Conservation (phyloP, 2,329 filamentous ascomycete species). For the Rachicladosporium sp. region DNA sequence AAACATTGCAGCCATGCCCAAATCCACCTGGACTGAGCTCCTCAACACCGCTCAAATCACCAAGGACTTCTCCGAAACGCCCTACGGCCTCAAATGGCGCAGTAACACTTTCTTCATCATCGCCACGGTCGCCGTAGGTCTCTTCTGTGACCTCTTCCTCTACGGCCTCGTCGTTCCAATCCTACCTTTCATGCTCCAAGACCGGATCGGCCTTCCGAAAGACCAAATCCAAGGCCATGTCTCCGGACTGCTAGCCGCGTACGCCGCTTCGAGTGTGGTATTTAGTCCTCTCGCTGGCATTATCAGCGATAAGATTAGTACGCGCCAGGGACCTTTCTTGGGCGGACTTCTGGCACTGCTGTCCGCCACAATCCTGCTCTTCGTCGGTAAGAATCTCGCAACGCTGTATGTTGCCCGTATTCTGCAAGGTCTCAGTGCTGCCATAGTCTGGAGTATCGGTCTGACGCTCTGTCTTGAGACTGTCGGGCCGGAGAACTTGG, state of each 20-base stretch:
- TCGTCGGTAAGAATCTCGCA: constrained; percentile 36
- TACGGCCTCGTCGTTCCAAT: constrained; percentile 49
- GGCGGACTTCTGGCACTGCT: constrained; percentile 41
- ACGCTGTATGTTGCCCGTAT: constrained; percentile 41
- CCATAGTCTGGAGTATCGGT: constrained; percentile 48
- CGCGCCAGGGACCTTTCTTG: constrained; percentile 47
- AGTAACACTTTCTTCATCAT: constrained; percentile 48
- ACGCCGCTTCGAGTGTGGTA: constrained; percentile 41
- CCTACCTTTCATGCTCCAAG: constrained; percentile 44
- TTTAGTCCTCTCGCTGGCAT: constrained; percentile 42
- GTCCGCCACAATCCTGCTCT: constrained; percentile 43
- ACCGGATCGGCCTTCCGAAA: constrained; percentile 37
- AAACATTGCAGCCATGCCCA: too few species aligned
- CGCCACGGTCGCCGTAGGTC: constrained; percentile 41
- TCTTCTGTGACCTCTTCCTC: constrained; percentile 48
- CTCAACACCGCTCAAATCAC: constrained; percentile 24
- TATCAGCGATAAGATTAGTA: constrained; percentile 41
- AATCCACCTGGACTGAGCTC: constrained; percentile 1
- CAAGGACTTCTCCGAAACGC: constrained; percentile 21
- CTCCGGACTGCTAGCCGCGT: constrained; percentile 42
- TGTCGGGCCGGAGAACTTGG: constrained; percentile 43
- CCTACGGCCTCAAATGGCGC: constrained; percentile 38
- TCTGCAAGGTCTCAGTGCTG: constrained; percentile 45
- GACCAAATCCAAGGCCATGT: constrained; percentile 40
- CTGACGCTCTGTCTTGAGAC: constrained; percentile 48